A percentile compares a stretch with the other conserved stretches of the same genome.
Conservation (phyloP, 2,329 filamentous ascomycete species). For the Fusarium luffae region DNA sequence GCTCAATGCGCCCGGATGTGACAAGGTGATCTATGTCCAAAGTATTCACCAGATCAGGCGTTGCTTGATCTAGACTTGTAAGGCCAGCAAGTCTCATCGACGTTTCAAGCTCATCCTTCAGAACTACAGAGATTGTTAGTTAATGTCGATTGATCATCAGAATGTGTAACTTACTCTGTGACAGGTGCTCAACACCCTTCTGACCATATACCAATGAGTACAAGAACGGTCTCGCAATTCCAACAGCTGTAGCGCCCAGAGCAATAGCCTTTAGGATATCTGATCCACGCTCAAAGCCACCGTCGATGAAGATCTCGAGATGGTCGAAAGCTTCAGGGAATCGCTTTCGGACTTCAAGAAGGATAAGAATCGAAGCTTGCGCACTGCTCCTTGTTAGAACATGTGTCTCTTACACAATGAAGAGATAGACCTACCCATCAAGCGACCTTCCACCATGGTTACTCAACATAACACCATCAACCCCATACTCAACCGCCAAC, state of each 20-base stretch:
- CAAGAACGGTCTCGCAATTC: conserved; percentile 63
- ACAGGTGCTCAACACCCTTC: conserved; percentile 64
- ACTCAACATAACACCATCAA: conserved; percentile 65
- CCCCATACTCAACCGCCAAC: conserved; percentile 59
- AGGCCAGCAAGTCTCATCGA: conserved; percentile 48
- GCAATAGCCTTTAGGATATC: conserved; percentile 66
- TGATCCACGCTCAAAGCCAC: conserved; percentile 63
- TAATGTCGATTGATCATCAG: accelerated
- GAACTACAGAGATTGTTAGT: conserved; percentile 27
- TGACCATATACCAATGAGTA: conserved; percentile 66
- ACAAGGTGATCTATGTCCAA: conserved; percentile 49
- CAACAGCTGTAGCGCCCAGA: conserved; percentile 64
- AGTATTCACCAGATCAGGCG: conserved; percentile 47
- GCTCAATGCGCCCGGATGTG: conserved; percentile 28
- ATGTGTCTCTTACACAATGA: accelerated
- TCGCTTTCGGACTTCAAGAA: conserved; percentile 61
- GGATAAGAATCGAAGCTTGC: conserved; percentile 60
- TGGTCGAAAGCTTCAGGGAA: conserved; percentile 61
- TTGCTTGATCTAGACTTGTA: conserved; percentile 46
- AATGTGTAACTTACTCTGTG: conserved; percentile 60
- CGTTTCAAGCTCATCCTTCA: conserved; percentile 48
- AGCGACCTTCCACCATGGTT: conserved; percentile 69
- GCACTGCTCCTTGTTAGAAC: conserved; percentile 39
- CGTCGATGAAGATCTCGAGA: conserved; percentile 65
- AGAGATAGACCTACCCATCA: conserved; percentile 52